Conservation (phyloP, 2,329 filamentous ascomycete species). For the Botrytis byssoidea region DNA sequence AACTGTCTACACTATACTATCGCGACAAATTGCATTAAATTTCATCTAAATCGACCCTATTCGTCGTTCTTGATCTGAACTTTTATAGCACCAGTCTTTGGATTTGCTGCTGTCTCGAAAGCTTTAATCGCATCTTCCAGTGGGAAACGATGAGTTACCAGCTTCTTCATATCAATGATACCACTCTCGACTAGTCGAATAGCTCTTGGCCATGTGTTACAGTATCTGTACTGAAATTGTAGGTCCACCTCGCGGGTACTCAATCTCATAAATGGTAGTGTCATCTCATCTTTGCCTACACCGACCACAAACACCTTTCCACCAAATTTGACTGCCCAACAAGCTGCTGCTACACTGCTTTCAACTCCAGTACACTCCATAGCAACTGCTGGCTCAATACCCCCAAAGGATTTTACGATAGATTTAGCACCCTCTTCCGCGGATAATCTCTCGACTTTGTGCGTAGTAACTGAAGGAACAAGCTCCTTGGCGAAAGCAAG, state of each 20-base stretch:
- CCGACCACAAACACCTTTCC: constrained; percentile 97
- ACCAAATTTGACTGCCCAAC: constrained; percentile 90
- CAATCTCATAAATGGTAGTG: constrained; percentile 90
- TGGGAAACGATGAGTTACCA: constrained; percentile 85
- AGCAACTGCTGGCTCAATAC: constrained; percentile 75
- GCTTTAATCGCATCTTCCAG: constrained; percentile 86
- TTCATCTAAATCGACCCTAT: constrained; percentile 12
- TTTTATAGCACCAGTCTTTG: constrained; percentile 94
- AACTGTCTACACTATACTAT: constrained; percentile 24
- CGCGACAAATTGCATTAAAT: constrained; percentile 5
- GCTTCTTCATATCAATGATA: constrained; percentile 73
- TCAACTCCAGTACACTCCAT: constrained; percentile 96
- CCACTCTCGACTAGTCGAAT: constrained; percentile 84
- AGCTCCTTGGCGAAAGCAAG: constrained; percentile 82
- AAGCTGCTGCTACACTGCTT: constrained; percentile 79
- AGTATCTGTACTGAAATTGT: constrained; percentile 95
- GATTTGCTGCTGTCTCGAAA: constrained; percentile 83
- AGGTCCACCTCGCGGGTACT: constrained; percentile 91
- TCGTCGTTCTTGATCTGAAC: constrained; percentile 78
- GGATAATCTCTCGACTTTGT: constrained; percentile 67
- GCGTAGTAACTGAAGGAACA: constrained; percentile 74
- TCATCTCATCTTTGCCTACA: constrained; percentile 93
- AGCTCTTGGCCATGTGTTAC: constrained; percentile 92
- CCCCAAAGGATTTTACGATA: constrained; percentile 69
- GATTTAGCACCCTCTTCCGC: constrained; percentile 69